A percentile compares a stretch with the other conserved stretches of the same genome.
phyloP scores from a whole-genome alignment of 345 rosid species.

The Conringia planisiliqua region DNA sequence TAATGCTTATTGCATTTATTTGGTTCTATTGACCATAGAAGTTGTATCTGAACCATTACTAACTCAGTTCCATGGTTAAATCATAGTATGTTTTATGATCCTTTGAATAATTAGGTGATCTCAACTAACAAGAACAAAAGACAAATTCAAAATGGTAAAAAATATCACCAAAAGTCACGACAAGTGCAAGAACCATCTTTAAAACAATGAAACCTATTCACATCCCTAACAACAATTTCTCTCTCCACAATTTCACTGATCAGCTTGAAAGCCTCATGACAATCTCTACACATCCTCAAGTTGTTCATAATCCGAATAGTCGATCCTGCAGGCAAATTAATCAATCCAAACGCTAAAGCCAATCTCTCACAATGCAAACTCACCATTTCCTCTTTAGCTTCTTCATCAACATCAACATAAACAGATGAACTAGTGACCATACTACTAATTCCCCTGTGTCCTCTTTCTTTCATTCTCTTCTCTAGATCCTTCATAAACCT shows the following conservation, averaged over 20 bases:
- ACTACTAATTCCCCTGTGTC: conserved; percentile 39
- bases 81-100: background rate
- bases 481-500: conserved; percentile 50
- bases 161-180: conserved; percentile 56
- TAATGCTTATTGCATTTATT: too few species aligned
- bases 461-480: conserved; percentile 56
- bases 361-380: conserved; percentile 69
- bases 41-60: background rate
- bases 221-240: conserved; percentile 65
- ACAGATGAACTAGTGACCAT: conserved; percentile 51
- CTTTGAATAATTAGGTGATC: background rate
- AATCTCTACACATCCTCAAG: conserved; percentile 71
- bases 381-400: conserved; percentile 52
- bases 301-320: conserved; percentile 61
- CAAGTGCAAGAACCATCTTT: conserved; percentile 56
- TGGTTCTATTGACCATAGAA: background rate
- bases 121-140: background rate
- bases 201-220: conserved; percentile 74
- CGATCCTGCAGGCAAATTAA: conserved; percentile 42
- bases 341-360: conserved; percentile 60
- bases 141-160: background rate
- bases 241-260: conserved; percentile 57
- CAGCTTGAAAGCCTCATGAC: conserved; percentile 68
- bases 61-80: background rate
- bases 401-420: conserved; percentile 63